Conservation (phyloP, 2,329 filamentous ascomycete genomes). For the Colletotrichum australisinense region DNA sequence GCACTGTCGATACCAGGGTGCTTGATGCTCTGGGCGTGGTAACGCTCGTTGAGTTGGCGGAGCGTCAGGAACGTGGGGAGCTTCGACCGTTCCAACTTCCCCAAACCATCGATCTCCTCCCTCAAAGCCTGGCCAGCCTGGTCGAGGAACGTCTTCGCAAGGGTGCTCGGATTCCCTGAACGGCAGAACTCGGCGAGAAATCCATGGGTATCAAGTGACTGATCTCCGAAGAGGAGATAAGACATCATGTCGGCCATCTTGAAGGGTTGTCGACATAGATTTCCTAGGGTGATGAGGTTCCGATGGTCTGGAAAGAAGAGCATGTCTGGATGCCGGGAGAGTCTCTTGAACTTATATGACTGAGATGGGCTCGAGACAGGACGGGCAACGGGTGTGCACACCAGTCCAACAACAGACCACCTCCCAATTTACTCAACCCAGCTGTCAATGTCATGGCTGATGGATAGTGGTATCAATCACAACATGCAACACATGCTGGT, state of each 20-base stretch:
- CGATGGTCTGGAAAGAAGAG: conserved; percentile 29
- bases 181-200: conserved; percentile 68
- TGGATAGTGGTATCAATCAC: conserved; percentile 35
- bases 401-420: conserved; percentile 23
- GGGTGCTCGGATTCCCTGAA: conserved; percentile 56
- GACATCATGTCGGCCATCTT: conserved; percentile 60
- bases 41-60: conserved; percentile 73
- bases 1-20: conserved; percentile 73
- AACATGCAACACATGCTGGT: conserved; percentile 37
- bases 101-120: conserved; percentile 68
- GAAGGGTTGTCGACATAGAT: conserved; percentile 42
- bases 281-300: conserved; percentile 38
- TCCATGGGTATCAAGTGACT: conserved; percentile 74
- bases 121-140: conserved; percentile 67
- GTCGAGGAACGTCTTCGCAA: conserved; percentile 72
- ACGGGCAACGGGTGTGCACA: conserved; percentile 24
- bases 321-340: conserved; percentile 29
- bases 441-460: conserved; percentile 37
- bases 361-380: conserved; percentile 23
- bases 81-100: conserved; percentile 65
- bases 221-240: conserved; percentile 77
- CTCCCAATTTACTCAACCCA: conserved; percentile 40
- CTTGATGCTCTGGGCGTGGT: conserved; percentile 67
- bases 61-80: conserved; percentile 73
- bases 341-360: conserved; percentile 38